Conservation (phyloP, 345 rosid genomes). For the Isatis tinctoria region DNA sequence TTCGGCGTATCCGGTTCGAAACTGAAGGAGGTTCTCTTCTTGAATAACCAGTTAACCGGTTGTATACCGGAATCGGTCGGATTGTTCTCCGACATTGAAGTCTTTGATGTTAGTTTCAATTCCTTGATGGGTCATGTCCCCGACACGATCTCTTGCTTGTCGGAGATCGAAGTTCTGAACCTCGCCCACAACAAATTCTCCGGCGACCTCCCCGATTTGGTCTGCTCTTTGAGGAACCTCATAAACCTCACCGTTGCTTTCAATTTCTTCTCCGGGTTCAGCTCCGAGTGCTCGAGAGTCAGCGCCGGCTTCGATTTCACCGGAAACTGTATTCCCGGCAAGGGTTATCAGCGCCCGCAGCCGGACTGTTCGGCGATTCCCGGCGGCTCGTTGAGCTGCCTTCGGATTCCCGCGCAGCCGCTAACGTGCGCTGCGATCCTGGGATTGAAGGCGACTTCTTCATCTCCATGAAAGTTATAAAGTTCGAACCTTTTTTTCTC, state of each 20-base stretch:
- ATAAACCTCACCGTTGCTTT: constrained; percentile 72
- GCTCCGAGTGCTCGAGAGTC: constrained; percentile 59
- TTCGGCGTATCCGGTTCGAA: constrained; percentile 49
- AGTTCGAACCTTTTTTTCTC: neutral
- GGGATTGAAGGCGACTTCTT: constrained; percentile 14
- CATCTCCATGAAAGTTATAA: constrained; percentile 14
- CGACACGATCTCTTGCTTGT: constrained; percentile 57
- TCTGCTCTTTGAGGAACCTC: constrained; percentile 62
- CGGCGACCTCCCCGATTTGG: constrained; percentile 63
- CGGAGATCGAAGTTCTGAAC: constrained; percentile 64
- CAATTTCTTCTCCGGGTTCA: constrained; percentile 94
- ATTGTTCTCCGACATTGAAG: constrained; percentile 56
- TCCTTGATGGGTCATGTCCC: constrained; percentile 79
- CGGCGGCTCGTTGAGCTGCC: constrained; percentile 65
- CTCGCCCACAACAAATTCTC: constrained; percentile 73
- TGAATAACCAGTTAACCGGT: constrained; percentile 77
- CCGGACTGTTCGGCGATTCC: constrained; percentile 73
- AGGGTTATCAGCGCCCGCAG: constrained; percentile 62
- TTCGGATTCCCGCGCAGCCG: constrained; percentile 71
- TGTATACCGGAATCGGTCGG: constrained; percentile 86
- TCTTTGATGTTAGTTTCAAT: constrained; percentile 75
- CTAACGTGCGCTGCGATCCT: constrained; percentile 54
- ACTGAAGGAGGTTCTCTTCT: constrained; percentile 63
- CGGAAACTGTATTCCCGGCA: constrained; percentile 76
- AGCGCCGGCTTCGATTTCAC: constrained; percentile 71